A percentile compares a stretch with the other conserved stretches of the same genome.
These are phyloP conservation scores for Prunus yedoensis DNA, from an alignment of 331 rosid genomes.

Conservation along the genomic window DNA sequence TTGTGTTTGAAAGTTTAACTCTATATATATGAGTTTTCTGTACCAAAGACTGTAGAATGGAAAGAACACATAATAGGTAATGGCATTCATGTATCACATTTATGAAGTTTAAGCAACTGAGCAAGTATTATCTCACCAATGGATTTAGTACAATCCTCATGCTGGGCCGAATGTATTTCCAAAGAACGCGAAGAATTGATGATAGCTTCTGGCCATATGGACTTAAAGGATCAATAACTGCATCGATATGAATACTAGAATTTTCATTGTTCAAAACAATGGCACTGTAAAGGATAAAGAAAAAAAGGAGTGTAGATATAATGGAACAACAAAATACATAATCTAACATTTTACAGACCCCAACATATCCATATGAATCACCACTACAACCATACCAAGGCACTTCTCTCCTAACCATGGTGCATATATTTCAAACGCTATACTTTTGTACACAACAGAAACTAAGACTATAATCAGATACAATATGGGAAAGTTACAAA, in stretches of 20 bases:
- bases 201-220: slow-evolving; percentile 88
- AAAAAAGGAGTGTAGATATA: slow-evolving; percentile 16
- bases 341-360: neutral
- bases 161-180: slow-evolving; percentile 86
- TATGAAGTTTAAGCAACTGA: neutral
- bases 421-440: neutral
- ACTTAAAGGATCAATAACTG: slow-evolving; percentile 92
- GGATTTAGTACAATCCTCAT: slow-evolving; percentile 97
- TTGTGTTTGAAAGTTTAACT: no score
- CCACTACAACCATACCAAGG: neutral
- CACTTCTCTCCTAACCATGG: neutral
- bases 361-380: neutral
- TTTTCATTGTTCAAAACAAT: slow-evolving; percentile 62
- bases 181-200: slow-evolving; percentile 75
- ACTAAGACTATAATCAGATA: neutral
- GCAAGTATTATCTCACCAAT: slow-evolving; percentile 59
- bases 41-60: neutral
- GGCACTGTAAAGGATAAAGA: slow-evolving; percentile 69
- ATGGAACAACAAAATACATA: slow-evolving; percentile 7
- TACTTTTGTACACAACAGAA: neutral
- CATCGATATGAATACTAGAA: slow-evolving; percentile 88
- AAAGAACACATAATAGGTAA: neutral
- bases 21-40: no score
- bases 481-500: neutral
- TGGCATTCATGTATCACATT: neutral